phyloP scores from a whole-genome alignment of 1,284 basidiomycete genomes.

The Trichosporon coremiiforme region DNA sequence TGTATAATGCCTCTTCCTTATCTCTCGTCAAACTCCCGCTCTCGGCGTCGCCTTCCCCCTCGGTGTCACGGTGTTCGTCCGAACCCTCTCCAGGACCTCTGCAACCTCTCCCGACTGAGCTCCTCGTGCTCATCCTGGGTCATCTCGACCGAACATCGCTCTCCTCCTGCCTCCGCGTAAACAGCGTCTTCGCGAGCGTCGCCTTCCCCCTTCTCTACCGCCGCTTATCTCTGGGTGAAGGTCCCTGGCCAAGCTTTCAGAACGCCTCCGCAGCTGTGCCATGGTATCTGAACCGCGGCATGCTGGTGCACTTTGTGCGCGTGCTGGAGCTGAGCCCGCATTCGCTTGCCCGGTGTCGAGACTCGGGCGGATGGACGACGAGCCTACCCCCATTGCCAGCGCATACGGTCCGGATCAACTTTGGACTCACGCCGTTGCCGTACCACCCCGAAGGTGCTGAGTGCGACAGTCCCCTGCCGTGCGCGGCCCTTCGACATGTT shows the following conservation, averaged over 20 bases:
- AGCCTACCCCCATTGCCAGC: neutral
- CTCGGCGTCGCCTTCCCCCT: neutral
- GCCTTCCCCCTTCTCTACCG: neutral
- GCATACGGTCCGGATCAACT: slow-evolving; percentile 1
- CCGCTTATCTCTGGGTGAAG: neutral
- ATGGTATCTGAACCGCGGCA: slow-evolving; percentile 1
- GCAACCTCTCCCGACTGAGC: neutral
- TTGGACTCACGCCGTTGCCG: neutral
- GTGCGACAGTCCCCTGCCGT: slow-evolving; percentile 8
- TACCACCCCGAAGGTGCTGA: slow-evolving; percentile 13
- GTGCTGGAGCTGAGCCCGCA: slow-evolving; percentile 10
- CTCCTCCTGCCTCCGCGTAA: neutral
- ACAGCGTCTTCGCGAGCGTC: slow-evolving; percentile 11
- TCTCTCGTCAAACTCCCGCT: neutral
- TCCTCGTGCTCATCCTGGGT: neutral
- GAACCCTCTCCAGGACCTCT: neutral
- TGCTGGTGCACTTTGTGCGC: slow-evolving; percentile 13
- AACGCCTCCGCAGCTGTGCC: neutral
- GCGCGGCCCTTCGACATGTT: neutral
- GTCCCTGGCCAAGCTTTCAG: neutral
- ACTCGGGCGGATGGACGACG: slow-evolving; percentile 5
- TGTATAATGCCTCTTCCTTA: slow-evolving; percentile 3
- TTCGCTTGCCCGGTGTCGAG: neutral
- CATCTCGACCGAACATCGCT: neutral
- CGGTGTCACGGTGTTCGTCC: neutral